Evolutionary conservation across 805 yeast species (phyloP).

Genomic region (Candida endomychidarum): DNA sequence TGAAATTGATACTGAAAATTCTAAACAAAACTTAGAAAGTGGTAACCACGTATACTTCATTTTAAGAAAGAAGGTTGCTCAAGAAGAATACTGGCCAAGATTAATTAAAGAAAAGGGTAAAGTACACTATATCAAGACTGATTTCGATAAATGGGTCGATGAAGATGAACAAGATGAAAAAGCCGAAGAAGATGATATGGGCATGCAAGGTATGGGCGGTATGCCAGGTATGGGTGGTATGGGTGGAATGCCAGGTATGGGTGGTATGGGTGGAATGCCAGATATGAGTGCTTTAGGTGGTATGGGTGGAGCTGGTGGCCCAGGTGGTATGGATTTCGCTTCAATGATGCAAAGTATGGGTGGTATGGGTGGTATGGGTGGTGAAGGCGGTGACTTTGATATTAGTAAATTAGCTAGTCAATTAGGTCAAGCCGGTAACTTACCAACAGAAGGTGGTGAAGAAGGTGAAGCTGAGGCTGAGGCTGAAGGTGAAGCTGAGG

Average conservation of each 20-base stretch:
- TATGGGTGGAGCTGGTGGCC: constrained; percentile 23
- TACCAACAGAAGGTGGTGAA: constrained; percentile 25
- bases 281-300: constrained; percentile 25
- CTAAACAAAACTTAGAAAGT: constrained; percentile 52
- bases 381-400: constrained; percentile 35
- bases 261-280: constrained; percentile 28
- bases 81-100: constrained; percentile 92
- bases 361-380: constrained; percentile 26
- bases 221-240: constrained; percentile 30
- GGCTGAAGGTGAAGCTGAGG: constrained; percentile 15
- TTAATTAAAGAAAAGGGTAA: constrained; percentile 83
- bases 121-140: constrained; percentile 82
- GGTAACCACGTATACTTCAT: constrained; percentile 66
- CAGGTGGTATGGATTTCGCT: constrained; percentile 28
- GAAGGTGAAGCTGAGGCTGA: constrained; percentile 23
- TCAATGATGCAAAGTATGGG: constrained; percentile 25
- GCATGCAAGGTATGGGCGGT: constrained; percentile 27
- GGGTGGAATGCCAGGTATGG: constrained; percentile 35
- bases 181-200: constrained; percentile 44
- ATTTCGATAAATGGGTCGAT: constrained; percentile 97
- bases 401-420: constrained; percentile 41
- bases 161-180: constrained; percentile 93
- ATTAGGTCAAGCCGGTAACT: constrained; percentile 42
- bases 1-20: constrained; percentile 66
- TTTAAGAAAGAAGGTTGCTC: constrained; percentile 64